Conservation (phyloP, 805 yeast genomes). For the Metschnikowia matae region DNA sequence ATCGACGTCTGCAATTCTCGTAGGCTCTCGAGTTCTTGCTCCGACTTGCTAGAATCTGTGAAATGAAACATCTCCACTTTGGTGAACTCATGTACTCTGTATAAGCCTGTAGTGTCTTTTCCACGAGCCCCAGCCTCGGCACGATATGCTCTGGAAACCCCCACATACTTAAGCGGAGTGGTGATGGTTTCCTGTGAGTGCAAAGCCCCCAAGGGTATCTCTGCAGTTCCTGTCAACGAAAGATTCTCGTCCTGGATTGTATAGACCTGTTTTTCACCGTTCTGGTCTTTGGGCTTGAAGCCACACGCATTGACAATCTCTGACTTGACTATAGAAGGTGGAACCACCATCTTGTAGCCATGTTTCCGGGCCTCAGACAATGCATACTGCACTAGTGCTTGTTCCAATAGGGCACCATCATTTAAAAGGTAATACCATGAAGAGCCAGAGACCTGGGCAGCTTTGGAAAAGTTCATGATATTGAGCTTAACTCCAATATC, state of each 20-base stretch:
- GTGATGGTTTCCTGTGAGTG: conserved; percentile 49
- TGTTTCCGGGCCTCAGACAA: conserved; percentile 56
- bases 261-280: conserved; percentile 82
- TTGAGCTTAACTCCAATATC: conserved; percentile 64
- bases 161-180: conserved; percentile 60
- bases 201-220: conserved; percentile 85
- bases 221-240: conserved; percentile 91
- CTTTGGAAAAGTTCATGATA: conserved; percentile 65
- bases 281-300: conserved; percentile 86
- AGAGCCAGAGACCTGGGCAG: conserved; percentile 73
- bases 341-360: conserved; percentile 70
- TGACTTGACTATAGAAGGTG: conserved; percentile 81
- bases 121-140: conserved; percentile 99
- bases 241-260: conserved; percentile 49
- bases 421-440: conserved; percentile 85
- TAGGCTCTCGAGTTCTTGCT: conserved; percentile 53
- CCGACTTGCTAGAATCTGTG: conserved; percentile 54
- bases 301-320: conserved; percentile 89
- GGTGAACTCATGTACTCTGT: conserved; percentile 93
- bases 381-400: conserved; percentile 81
- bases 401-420: conserved; percentile 85
- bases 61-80: conserved; percentile 83
- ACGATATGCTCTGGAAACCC: conserved; percentile 80
- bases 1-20: conserved; percentile 62
- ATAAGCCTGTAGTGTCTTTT: conserved; percentile 83